Evolutionary conservation across 2,329 filamentous ascomycete species (phyloP).

Genomic region (Paraphoma sp.): DNA sequence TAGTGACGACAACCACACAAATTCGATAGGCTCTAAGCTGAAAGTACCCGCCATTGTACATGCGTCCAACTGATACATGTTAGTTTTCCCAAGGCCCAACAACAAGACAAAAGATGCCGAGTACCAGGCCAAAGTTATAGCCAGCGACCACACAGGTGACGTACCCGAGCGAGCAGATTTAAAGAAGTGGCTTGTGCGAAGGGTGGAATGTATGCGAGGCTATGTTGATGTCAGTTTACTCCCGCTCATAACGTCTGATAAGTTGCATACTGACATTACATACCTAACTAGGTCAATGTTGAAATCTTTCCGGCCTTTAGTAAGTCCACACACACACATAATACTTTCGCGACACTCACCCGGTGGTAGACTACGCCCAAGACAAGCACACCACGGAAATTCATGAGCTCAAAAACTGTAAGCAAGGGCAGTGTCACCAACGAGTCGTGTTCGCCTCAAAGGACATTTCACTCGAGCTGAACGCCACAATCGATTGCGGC

Average conservation of each 20-base stretch:
- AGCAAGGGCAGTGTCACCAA: constrained; percentile 26
- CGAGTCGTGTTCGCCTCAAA: constrained; percentile 67
- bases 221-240: constrained; percentile 58
- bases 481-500: constrained; percentile 70
- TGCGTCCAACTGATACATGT: not conserved
- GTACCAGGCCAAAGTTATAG: constrained; percentile 29
- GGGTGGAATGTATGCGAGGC: constrained; percentile 76
- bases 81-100: constrained; percentile 72
- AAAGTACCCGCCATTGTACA: too few relatives aligned
- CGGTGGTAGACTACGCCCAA: constrained; percentile 64
- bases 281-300: constrained; percentile 52
- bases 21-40: too few relatives aligned
- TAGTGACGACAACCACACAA: too few relatives aligned
- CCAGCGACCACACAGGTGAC: constrained; percentile 33
- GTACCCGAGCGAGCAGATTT: constrained; percentile 49
- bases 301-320: constrained; percentile 68
- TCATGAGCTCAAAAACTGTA: constrained; percentile 37
- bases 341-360: constrained; percentile 1
- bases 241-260: not conserved
- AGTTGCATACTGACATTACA: not conserved
- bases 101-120: constrained; percentile 59
- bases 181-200: constrained; percentile 73
- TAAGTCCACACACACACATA: constrained; percentile 2
- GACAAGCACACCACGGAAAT: constrained; percentile 68
- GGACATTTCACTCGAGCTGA: constrained; percentile 67